Evolutionary conservation across 2,329 filamentous ascomycete species (phyloP), one percentile per base, ranked within the genome.

Genomic region (Xylaria sp.): DNA sequence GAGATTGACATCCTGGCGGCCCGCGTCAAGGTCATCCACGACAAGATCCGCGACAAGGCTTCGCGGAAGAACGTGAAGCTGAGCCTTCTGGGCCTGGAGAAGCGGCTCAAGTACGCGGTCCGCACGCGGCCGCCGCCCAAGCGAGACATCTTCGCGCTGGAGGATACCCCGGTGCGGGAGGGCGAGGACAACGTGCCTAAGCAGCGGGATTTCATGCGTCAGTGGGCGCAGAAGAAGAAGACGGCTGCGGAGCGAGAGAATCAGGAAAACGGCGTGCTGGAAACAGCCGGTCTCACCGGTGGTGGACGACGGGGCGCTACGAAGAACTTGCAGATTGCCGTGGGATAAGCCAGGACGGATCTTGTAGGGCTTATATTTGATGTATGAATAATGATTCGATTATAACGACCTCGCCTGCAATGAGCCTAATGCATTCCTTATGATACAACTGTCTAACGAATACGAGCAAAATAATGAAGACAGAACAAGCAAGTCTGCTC

Each of bases 11-110:
- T 81, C 25, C 84, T 97, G 4, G 85, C 88, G 1, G 80, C 81
- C 20, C 84, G 83, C 41, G 83, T 97, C 61, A 88, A 90, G 71
- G 78, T 81, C 18, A 81, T 90, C 39, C 85, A 84, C 80, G 82
- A 84, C 66, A 86, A 86, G 48, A 97, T 97, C 75, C 87, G 90
- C 67, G 92, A 94, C 75, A 93, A 92, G 50, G 91, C 93, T 54
- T 84, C 96, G 18, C 87, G 92, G 37, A 91, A 92, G 37, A 90
- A 97, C 76, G 89, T 92, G 13, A 97, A 97, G 80, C 89, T 90
- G 63, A 85, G 87, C 12, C 84, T 97, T 48, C 92, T 97, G 75
- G 86, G 90, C 66, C 82, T 97, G n/a, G 87, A 90, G 67, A 89
- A 92, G 75, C 88, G 94, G 65, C 83, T 98, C 15, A 81, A 89